Conservation (phyloP, 2,329 filamentous ascomycete genomes). For the Chalaropsis thielavioides region DNA sequence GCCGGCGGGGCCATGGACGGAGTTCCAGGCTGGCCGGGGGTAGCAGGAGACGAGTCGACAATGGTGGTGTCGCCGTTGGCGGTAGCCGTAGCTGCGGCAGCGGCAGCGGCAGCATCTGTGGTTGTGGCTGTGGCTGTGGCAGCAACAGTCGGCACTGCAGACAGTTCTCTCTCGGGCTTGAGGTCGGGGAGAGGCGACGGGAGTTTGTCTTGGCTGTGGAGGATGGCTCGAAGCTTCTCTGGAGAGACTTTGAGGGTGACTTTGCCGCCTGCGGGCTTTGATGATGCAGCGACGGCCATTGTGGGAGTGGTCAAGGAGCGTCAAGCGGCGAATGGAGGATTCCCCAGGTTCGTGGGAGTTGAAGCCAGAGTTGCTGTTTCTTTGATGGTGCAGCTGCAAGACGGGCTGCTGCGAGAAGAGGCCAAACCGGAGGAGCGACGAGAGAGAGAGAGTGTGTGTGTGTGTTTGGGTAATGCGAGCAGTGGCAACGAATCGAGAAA, state of each 20-base stretch:
- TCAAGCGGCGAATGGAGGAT: too few species aligned
- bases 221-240: conserved; percentile 35
- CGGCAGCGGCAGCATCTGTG: background rate
- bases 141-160: background rate
- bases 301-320: background rate
- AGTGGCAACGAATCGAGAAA: too few species aligned
- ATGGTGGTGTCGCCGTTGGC: conserved; percentile 39
- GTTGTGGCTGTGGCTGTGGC: background rate
- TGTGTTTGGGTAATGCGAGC: too few species aligned
- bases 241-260: conserved; percentile 41
- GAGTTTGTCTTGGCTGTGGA: conserved; percentile 29
- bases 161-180: conserved; percentile 20
- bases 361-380: too few species aligned
- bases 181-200: conserved; percentile 32
- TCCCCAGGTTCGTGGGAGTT: too few species aligned
- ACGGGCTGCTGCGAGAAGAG: too few species aligned
- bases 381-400: too few species aligned
- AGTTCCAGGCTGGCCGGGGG: conserved; percentile 41
- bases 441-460: too few species aligned
- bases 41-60: conserved; percentile 45
- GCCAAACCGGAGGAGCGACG: too few species aligned
- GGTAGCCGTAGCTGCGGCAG: conserved; percentile 23
- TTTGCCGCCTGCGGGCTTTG: conserved; percentile 25
- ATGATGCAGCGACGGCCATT: conserved; percentile 15
- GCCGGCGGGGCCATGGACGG: conserved; percentile 53